Percentiles rank a stretch among this genome's conserved stretches.
Conservation (phyloP, 176 grass and related monocot genomes). For the Oryza glumipatula region DNA sequence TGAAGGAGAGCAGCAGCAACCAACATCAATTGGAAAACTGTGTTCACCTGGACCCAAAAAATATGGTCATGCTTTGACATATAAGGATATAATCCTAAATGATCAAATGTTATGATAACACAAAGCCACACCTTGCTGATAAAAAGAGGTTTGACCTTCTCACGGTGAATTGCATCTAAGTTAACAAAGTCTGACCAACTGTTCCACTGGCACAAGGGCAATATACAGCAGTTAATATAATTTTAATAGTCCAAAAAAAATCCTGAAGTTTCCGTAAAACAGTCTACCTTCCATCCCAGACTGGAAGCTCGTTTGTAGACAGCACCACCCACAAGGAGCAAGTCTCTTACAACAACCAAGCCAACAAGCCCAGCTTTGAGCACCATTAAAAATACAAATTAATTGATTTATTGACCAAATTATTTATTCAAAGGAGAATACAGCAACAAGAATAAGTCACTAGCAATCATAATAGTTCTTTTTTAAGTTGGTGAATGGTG, state of each 20-base stretch:
- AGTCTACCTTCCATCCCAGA: conserved; percentile 85
- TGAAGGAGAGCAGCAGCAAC: conserved; percentile 86
- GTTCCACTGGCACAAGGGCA: conserved; percentile 64
- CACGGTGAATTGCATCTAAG: conserved; percentile 62
- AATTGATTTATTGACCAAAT: conserved; percentile 33
- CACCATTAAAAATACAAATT: conserved; percentile 16
- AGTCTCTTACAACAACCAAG: conserved; percentile 77
- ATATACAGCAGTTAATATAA: conserved; percentile 22
- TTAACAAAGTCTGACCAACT: conserved; percentile 91
- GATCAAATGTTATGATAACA: conserved; percentile 29
- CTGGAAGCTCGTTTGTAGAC: conserved; percentile 84
- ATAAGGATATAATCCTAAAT: conserved; percentile 21
- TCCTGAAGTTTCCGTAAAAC: conserved; percentile 17
- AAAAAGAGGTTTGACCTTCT: conserved; percentile 92
- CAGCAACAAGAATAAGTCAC: neutral
- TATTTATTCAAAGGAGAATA: conserved; percentile 13
- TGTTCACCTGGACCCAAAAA: conserved; percentile 72
- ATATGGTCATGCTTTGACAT: conserved; percentile 29
- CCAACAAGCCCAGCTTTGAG: conserved; percentile 85
- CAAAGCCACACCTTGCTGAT: conserved; percentile 81
- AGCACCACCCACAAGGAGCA: conserved; percentile 83
- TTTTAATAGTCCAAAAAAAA: conserved; percentile 15
- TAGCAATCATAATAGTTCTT: neutral
- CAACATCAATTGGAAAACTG: conserved; percentile 89
- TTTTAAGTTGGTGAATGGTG: conserved; percentile 19